Base-by-base conservation (phyloP, 2,329 filamentous ascomycete species). In the Leptodontidium sp. region DNA sequence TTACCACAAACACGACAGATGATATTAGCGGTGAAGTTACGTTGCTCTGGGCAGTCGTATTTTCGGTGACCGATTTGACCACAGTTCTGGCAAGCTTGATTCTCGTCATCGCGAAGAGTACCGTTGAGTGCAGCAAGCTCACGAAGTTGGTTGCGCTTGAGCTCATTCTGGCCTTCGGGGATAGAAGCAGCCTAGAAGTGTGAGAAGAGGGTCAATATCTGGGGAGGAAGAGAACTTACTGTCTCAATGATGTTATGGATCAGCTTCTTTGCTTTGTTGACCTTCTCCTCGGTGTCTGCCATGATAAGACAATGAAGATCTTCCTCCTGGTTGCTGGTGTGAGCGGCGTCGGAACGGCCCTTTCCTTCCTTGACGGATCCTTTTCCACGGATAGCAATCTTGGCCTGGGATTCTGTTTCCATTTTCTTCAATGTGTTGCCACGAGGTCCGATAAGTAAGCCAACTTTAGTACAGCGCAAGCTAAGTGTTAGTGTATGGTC, bases 341-440 rank as follows among this genome's bases (percentile, higher is more conserved):
- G 96, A 84, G 96, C 96, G 77, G 96, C 96, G 82, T 99, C 96
- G 84, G 96, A 98, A 75, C 96, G 94, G 75, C 96, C 96, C 82
- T 99, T 99, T 85, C 96, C 96, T 88, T 99, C 96, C 84, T 99
- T 99, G 81, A 99, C 96, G 77, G 96, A 99, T 80, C 96, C 96
- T 84, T 99, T 99, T 85, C 96, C 96, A 83, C 96, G 95, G 80
- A 99, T 99, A 76, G 96, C 96, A 85, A 99, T 99, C 83, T 99
- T 99, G 81, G 96, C 96, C 73, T 91, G 91, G 67, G 96, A 99
- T 84, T 99, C 94, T 79, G 91, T 89, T 82, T 99, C 96, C 96
- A 99, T 99, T 83, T 98, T 99, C 86, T 99, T 99, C 80, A 99
- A 85, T 76, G 96, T 99, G 82, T 99, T 99, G 84, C 96, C 96